These are phyloP conservation scores for Botrytis elliptica DNA, from an alignment of 2,329 filamentous ascomycete species.

Conservation along the genomic window DNA sequence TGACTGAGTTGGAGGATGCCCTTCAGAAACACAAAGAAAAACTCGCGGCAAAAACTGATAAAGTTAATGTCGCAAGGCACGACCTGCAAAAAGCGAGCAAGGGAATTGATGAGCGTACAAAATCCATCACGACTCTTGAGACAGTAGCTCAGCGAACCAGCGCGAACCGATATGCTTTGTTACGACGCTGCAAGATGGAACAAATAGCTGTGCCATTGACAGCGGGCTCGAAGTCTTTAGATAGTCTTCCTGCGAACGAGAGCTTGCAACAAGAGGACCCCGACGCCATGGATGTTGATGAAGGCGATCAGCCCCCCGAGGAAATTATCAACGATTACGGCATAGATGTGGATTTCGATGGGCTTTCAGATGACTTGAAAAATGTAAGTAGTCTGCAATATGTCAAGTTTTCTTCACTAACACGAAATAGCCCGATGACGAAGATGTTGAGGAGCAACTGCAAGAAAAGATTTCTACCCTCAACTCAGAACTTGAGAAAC, in stretches of 20 bases:
- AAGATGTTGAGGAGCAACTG: constrained; percentile 71
- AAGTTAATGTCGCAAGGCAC: constrained; percentile 72
- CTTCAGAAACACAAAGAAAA: constrained; percentile 68
- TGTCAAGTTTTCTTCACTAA: constrained; percentile 37
- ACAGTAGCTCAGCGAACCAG: constrained; percentile 83
- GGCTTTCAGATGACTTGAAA: constrained; percentile 78
- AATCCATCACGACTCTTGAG: constrained; percentile 76
- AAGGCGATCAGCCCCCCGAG: constrained; percentile 61
- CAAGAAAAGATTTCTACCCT: constrained; percentile 75
- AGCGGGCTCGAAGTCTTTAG: constrained; percentile 67
- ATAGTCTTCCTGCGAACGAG: constrained; percentile 85
- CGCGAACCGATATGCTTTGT: constrained; percentile 76
- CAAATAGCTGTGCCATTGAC: constrained; percentile 83
- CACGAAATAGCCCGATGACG: constrained; percentile 59
- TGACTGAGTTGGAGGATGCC: constrained; percentile 72
- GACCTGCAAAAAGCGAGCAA: constrained; percentile 83
- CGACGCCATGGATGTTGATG: constrained; percentile 92
- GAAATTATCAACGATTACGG: constrained; percentile 82
- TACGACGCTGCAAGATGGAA: constrained; percentile 89
- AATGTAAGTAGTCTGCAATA: constrained; percentile 56
- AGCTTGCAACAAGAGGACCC: constrained; percentile 72
- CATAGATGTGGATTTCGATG: constrained; percentile 83
- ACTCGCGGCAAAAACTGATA: constrained; percentile 67
- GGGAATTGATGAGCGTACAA: constrained; percentile 73
- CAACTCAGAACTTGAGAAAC: constrained; percentile 80